Evolutionary conservation across 2,329 filamentous ascomycete species (phyloP).

Genomic region (Trichoderma hamatum): DNA sequence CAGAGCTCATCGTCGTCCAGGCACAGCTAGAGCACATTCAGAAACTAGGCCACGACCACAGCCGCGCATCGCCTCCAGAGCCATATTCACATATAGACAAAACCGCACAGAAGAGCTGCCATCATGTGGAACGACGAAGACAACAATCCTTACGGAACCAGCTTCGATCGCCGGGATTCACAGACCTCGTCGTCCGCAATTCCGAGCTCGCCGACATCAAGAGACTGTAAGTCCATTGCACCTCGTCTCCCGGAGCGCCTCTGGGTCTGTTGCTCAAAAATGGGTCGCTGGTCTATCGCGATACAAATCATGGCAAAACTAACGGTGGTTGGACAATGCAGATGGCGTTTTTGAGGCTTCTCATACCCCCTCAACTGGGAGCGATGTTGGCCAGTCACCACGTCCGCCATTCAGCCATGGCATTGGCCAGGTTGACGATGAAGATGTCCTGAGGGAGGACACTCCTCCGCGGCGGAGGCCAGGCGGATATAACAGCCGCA

Average conservation of each 20-base stretch:
- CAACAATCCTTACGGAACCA: constrained; percentile 92
- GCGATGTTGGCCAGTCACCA: constrained; percentile 60
- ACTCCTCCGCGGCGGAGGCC: constrained; percentile 67
- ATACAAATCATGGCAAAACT: neutral
- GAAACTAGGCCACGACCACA: neutral
- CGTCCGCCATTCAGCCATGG: constrained; percentile 37
- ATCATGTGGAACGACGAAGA: constrained; percentile 98
- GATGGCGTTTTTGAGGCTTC: constrained; percentile 61
- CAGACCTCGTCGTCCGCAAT: constrained; percentile 69
- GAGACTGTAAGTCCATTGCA: constrained; percentile 56
- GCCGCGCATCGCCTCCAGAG: neutral
- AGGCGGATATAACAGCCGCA: constrained; percentile 89
- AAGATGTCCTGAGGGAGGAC: constrained; percentile 48
- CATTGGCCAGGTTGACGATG: constrained; percentile 49
- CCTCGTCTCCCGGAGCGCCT: neutral
- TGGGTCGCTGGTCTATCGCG: neutral
- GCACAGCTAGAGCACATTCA: constrained; percentile 25
- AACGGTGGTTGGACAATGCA: constrained; percentile 26
- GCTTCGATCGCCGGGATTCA: constrained; percentile 86
- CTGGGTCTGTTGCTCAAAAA: neutral
- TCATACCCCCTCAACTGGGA: constrained; percentile 71
- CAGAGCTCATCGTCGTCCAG: constrained; percentile 31
- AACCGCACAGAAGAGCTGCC: constrained; percentile 24
- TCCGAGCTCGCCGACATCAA: constrained; percentile 62
- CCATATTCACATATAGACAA: neutral